Evolutionary conservation across 108 stramenopile species (phyloP).

Genomic region (Fistulifera solaris): DNA sequence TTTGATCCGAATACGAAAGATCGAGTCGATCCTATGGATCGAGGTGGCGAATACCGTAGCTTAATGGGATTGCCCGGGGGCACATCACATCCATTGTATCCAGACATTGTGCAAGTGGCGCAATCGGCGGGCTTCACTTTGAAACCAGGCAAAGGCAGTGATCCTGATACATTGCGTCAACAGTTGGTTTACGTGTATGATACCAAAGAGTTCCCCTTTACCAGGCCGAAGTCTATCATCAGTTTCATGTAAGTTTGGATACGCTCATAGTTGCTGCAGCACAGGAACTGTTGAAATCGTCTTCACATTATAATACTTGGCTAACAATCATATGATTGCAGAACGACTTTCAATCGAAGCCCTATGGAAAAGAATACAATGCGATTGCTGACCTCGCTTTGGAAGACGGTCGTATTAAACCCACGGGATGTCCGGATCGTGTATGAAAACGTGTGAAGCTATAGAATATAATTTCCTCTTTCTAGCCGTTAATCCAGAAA

Average conservation of each 20-base stretch:
- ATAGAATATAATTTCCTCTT: too few relatives aligned
- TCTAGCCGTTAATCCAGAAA: neutral
- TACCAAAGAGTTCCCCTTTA: constrained; percentile 66
- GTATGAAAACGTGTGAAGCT: constrained; percentile 28
- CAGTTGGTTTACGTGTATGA: constrained; percentile 64
- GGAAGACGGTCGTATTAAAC: constrained; percentile 64
- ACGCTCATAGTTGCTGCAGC: too few relatives aligned
- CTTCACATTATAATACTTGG: too few relatives aligned
- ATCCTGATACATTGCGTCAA: constrained; percentile 65
- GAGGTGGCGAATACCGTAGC: constrained; percentile 79
- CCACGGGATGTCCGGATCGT: constrained; percentile 76
- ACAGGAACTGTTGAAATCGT: too few relatives aligned
- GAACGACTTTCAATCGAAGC: constrained; percentile 58
- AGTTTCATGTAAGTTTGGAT: constrained; percentile 32
- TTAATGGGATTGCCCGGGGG: constrained; percentile 69
- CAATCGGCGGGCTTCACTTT: constrained; percentile 48
- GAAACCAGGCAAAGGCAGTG: constrained; percentile 59
- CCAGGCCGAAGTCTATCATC: constrained; percentile 37
- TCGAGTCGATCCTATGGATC: constrained; percentile 67
- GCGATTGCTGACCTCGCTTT: constrained; percentile 44
- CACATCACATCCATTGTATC: constrained; percentile 28
- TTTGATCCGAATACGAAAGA: constrained; percentile 54
- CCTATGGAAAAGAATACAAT: constrained; percentile 77
- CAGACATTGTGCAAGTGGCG: constrained; percentile 39
- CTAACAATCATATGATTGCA: too few relatives aligned